These are phyloP conservation scores for Daldinia grandis DNA, from an alignment of 495 filamentous ascomycete species.

Conservation along the genomic window DNA sequence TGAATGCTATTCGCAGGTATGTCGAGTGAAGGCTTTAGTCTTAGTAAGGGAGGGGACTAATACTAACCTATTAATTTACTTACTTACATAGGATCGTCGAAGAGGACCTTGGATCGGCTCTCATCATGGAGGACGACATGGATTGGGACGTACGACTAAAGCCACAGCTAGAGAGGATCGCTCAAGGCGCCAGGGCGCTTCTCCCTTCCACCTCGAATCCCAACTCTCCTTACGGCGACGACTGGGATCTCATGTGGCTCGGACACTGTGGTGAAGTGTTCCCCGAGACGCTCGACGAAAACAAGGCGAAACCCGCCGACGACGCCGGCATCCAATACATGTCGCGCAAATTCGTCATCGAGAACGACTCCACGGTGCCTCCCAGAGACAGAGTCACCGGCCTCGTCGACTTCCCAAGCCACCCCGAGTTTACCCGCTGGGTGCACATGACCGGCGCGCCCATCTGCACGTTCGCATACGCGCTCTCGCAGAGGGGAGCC, in stretches of 20 bases:
- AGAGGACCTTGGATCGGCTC: conserved; percentile 52
- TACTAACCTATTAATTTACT: not conserved
- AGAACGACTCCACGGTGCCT: conserved; percentile 40
- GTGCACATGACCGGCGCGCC: conserved; percentile 55
- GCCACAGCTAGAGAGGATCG: conserved; percentile 43
- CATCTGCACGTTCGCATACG: conserved; percentile 65
- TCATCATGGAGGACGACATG: conserved; percentile 59
- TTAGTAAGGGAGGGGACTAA: not conserved
- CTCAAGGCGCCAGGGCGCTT: conserved; percentile 41
- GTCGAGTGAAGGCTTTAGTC: conserved; percentile 10
- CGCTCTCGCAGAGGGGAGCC: conserved; percentile 62
- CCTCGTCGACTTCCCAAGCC: conserved; percentile 37
- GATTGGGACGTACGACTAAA: conserved; percentile 59
- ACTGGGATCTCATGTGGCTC: conserved; percentile 54
- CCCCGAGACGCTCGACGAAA: conserved; percentile 37
- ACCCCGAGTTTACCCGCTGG: conserved; percentile 55
- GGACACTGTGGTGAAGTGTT: conserved; percentile 51
- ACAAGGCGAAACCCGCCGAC: conserved; percentile 13
- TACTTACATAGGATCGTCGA: conserved; percentile 49
- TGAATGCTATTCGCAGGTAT: conserved; percentile 47
- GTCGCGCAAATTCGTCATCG: conserved; percentile 36
- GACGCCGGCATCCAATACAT: conserved; percentile 25
- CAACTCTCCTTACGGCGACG: conserved; percentile 49
- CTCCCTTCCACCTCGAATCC: conserved; percentile 26
- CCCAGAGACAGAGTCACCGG: conserved; percentile 32